phyloP scores from a whole-genome alignment of 2,329 filamentous ascomycete genomes.

The Helotiales sp. region DNA sequence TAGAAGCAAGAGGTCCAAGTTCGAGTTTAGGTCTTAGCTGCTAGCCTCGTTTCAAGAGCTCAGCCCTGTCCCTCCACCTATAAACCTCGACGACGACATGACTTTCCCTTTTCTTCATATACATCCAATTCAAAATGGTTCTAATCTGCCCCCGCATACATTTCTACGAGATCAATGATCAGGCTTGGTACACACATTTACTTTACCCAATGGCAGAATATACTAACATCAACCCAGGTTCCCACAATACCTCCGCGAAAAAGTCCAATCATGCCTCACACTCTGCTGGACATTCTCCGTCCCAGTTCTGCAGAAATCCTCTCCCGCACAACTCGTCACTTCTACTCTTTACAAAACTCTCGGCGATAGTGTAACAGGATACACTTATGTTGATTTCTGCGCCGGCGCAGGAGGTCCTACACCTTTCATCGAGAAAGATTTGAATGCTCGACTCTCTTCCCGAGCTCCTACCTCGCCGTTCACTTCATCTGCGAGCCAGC shows the following conservation, averaged over 20 bases:
- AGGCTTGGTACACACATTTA: slow-evolving; percentile 53
- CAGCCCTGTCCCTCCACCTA: slow-evolving; percentile 10
- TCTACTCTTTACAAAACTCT: slow-evolving; percentile 54
- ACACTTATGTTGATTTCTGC: slow-evolving; percentile 74
- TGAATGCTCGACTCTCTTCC: slow-evolving; percentile 49
- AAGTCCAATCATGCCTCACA: slow-evolving; percentile 65
- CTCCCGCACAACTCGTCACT: slow-evolving; percentile 62
- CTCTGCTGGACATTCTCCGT: slow-evolving; percentile 61
- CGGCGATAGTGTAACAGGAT: slow-evolving; percentile 46
- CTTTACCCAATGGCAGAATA: not conserved
- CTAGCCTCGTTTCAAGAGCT: slow-evolving; percentile 24
- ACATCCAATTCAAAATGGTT: slow-evolving; percentile 38
- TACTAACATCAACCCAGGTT: slow-evolving; percentile 49
- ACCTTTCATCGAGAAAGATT: slow-evolving; percentile 58
- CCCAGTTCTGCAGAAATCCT: slow-evolving; percentile 55
- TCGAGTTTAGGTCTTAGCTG: slow-evolving; percentile 6
- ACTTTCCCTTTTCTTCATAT: slow-evolving; percentile 1
- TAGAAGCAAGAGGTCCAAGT: not conserved
- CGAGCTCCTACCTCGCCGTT: slow-evolving; percentile 29
- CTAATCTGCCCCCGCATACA: slow-evolving; percentile 59
- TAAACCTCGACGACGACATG: not conserved
- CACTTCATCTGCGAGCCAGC: slow-evolving; percentile 8
- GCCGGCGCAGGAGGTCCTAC: slow-evolving; percentile 73
- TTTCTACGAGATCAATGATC: slow-evolving; percentile 68
- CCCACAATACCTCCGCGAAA: slow-evolving; percentile 62